Base-by-base conservation (phyloP, 192 early-diverging fungal genomes). In the Spizellomyces punctatus region DNA sequence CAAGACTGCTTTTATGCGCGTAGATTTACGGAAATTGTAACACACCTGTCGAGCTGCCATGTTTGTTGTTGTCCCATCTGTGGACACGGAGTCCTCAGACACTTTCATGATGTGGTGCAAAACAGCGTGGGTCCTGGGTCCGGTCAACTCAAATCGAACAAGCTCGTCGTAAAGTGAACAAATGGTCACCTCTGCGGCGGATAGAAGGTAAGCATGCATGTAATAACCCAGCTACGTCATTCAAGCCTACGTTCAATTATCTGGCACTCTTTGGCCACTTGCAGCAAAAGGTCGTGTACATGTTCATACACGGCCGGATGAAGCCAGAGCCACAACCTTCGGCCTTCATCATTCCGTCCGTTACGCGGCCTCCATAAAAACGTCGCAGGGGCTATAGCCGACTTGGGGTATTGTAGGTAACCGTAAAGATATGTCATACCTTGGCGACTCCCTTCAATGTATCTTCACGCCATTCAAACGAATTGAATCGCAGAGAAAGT, bases 71-170 rank as follows among this genome's bases (percentile, higher is more conserved):
- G 27, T 36, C 1, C 27, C 27, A 36, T 36, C 27, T 36, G 27
- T 36, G 1, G 50, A 12, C 1, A 54, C 14, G 50, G 50, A 54
- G 17, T 67, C 72, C 6, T 21, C 41, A 58, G 16, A 6, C 1
- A 74, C 9, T 2, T 83, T 73, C 16, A 99, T 76, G 12, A 91
- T 76, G 0, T 91, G 78, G 46, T 84, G 80, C 49, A 99, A 72
- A 7, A 95, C 75, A 19, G 89, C 88, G 16, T 92, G 91, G 45
- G 94, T 86, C 8, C 92, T 83, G 16, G 93, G 93, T 42, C 97
- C 97, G 4, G 92, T 90, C 12, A 99, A 85, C 72, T 96, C 92
- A 79, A 98, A 97, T 76, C 88, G 58, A 84, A 74, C 72, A 86
- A 94, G 55, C 69, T 77, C 36, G 70, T 49, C 19, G 27, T 85